These are phyloP conservation scores for Tetrahymena elliotti DNA, from an alignment of 73 alveolate genomes.

Conservation along the genomic window DNA sequence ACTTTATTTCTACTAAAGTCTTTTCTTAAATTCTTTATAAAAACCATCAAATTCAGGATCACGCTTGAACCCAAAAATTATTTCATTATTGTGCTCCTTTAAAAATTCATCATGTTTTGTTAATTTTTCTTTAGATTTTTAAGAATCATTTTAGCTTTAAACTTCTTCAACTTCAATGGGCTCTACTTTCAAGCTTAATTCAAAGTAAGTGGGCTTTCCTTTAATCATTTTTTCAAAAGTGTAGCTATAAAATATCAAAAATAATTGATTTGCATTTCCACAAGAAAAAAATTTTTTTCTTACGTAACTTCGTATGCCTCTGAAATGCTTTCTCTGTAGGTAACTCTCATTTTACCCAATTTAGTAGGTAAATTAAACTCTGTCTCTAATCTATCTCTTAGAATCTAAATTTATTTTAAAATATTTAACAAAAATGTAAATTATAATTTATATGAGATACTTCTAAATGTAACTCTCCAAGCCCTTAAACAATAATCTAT, in stretches of 20 bases:
- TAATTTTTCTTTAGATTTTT: background rate
- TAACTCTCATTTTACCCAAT: conserved; percentile 74
- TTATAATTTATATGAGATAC: background rate
- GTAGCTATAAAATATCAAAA: no score
- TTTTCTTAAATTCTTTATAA: conserved; percentile 11
- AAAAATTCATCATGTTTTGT: background rate
- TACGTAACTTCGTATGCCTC: background rate
- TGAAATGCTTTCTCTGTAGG: conserved; percentile 63
- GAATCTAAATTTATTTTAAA: background rate
- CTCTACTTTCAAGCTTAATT: background rate
- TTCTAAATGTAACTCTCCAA: conserved; percentile 86
- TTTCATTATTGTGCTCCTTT: conserved; percentile 4
- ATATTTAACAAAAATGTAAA: background rate
- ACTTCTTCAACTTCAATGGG: conserved; percentile 2
- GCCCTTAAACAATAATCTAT: conserved; percentile 57
- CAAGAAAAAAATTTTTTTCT: no score
- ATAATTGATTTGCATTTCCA: no score
- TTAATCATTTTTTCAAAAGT: conserved; percentile 16
- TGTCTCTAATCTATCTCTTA: conserved; percentile 61
- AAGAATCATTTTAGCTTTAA: background rate
- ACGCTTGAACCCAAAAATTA: conserved; percentile 31
- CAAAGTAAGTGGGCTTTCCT: conserved; percentile 29
- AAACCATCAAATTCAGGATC: conserved; percentile 16
- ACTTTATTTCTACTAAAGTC: background rate
- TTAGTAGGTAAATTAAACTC: conserved; percentile 61